A percentile compares a stretch with the other conserved stretches of the same genome.
Evolutionary conservation across 2,329 filamentous ascomycete species (phyloP).

Genomic region (Colletotrichum navitas): DNA sequence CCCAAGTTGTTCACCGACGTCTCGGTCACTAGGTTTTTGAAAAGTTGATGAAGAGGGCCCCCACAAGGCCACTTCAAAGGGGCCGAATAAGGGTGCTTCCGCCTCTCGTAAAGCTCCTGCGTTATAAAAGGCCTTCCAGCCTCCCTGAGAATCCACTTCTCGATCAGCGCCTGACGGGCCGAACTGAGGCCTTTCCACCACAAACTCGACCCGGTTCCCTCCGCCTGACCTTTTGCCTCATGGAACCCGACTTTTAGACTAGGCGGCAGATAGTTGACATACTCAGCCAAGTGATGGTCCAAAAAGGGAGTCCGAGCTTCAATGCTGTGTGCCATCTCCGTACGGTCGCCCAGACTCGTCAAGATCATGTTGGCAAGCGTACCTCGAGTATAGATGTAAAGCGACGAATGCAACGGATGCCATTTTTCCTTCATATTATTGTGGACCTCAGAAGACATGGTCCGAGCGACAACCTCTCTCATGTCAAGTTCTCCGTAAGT

Average conservation of each 20-base stretch:
- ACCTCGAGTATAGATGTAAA: slow-evolving; percentile 46
- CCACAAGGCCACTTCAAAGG: slow-evolving; percentile 56
- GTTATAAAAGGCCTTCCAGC: slow-evolving; percentile 54
- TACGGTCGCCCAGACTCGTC: slow-evolving; percentile 50
- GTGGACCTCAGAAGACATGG: slow-evolving; percentile 37
- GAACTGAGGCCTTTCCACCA: slow-evolving; percentile 39
- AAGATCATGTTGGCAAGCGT: slow-evolving; percentile 48
- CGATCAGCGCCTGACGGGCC: slow-evolving; percentile 48
- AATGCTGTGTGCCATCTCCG: slow-evolving; percentile 54
- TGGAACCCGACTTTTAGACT: slow-evolving; percentile 29
- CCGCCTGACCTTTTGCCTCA: slow-evolving; percentile 6
- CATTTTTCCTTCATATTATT: slow-evolving; percentile 46
- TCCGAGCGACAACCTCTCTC: slow-evolving; percentile 8
- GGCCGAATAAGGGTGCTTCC: slow-evolving; percentile 62
- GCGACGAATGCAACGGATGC: slow-evolving; percentile 48
- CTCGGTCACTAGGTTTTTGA: slow-evolving; percentile 50
- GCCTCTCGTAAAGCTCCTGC: slow-evolving; percentile 62
- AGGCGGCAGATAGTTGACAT: slow-evolving; percentile 43
- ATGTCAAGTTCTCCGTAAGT: slow-evolving; percentile 7
- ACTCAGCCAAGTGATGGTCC: slow-evolving; percentile 50
- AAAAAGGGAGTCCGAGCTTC: slow-evolving; percentile 53
- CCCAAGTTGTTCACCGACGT: slow-evolving; percentile 54
- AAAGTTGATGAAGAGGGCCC: slow-evolving; percentile 57
- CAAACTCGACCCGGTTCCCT: slow-evolving; percentile 31
- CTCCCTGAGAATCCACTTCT: slow-evolving; percentile 66